Conservation (phyloP, 768 basidiomycete species). For the Auricularia cornea region DNA sequence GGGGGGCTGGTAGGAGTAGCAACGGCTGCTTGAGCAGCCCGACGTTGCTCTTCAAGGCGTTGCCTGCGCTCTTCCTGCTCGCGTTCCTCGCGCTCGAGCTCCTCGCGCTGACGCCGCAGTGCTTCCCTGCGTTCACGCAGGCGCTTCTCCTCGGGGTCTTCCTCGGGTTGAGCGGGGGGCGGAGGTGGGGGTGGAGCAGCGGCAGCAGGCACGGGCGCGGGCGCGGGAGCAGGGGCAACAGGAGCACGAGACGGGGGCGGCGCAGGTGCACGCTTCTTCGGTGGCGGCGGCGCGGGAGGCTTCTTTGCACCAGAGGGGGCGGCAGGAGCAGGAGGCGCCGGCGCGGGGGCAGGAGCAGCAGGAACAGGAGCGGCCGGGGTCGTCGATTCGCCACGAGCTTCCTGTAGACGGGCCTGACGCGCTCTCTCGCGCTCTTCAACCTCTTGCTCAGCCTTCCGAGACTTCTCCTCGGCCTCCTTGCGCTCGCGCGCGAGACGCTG, state of each 20-base stretch:
- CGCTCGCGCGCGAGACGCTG: slow-evolving; percentile 80
- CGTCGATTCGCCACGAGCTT: slow-evolving; percentile 48
- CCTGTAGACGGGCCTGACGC: slow-evolving; percentile 65
- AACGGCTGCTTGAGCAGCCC: slow-evolving; percentile 16
- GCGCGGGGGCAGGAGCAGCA: slow-evolving; percentile 17
- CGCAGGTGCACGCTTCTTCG: slow-evolving; percentile 26
- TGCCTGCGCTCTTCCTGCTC: slow-evolving; percentile 31
- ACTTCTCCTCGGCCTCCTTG: slow-evolving; percentile 85
- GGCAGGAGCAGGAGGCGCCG: slow-evolving; percentile 18
- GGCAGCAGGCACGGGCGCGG: slow-evolving; percentile 25
- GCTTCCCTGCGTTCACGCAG: slow-evolving; percentile 62
- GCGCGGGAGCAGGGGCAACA: slow-evolving; percentile 14
- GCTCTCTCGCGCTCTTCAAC: slow-evolving; percentile 71
- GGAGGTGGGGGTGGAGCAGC: slow-evolving; percentile 21
- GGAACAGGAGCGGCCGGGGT: slow-evolving; percentile 19
- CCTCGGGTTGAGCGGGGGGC: slow-evolving; percentile 66
- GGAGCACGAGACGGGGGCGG: slow-evolving; percentile 33
- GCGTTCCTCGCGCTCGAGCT: slow-evolving; percentile 51
- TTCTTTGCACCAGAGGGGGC: slow-evolving; percentile 27
- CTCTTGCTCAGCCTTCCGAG: slow-evolving; percentile 65
- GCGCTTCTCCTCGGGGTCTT: slow-evolving; percentile 32
- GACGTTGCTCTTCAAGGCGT: background rate
- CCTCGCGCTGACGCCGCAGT: slow-evolving; percentile 64
- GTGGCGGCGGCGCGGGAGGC: slow-evolving; percentile 36
- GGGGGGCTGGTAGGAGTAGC: slow-evolving; percentile 15